Conservation (phyloP, 2,329 filamentous ascomycete genomes). For the Phialophora macrospora region DNA sequence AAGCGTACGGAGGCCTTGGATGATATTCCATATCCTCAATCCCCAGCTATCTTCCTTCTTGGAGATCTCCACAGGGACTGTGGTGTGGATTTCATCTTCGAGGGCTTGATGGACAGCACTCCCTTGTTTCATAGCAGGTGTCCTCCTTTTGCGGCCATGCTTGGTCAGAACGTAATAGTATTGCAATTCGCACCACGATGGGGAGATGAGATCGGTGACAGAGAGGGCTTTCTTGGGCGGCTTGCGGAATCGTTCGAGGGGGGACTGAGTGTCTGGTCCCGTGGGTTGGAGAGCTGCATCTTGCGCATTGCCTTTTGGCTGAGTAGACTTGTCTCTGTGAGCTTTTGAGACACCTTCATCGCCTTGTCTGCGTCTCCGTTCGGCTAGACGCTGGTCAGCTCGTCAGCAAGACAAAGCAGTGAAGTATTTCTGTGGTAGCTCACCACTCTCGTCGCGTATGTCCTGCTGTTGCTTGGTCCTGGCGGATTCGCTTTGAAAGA, state of each 20-base stretch:
- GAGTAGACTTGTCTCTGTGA: slow-evolving; percentile 22
- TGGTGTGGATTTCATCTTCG: slow-evolving; percentile 82
- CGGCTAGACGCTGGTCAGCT: slow-evolving; percentile 40
- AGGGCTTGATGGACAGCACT: slow-evolving; percentile 78
- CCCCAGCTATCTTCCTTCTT: slow-evolving; percentile 84
- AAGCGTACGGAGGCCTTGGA: slow-evolving; percentile 79
- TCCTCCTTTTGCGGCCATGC: slow-evolving; percentile 75
- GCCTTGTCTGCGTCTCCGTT: slow-evolving; percentile 22
- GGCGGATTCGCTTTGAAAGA: slow-evolving; percentile 9
- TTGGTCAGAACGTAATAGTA: slow-evolving; percentile 85
- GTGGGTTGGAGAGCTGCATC: slow-evolving; percentile 19
- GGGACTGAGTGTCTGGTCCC: slow-evolving; percentile 58
- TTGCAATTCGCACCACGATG: slow-evolving; percentile 94
- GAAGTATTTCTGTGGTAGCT: slow-evolving; percentile 16
- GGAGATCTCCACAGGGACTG: slow-evolving; percentile 71
- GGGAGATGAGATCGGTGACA: slow-evolving; percentile 85
- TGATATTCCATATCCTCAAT: slow-evolving; percentile 84
- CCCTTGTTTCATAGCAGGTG: slow-evolving; percentile 82
- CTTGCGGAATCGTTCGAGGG: slow-evolving; percentile 77
- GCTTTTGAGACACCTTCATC: slow-evolving; percentile 10
- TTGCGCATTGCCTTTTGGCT: slow-evolving; percentile 23
- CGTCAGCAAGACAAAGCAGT: slow-evolving; percentile 55
- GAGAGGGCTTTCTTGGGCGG: slow-evolving; percentile 78
- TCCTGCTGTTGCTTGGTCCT: slow-evolving; percentile 10
- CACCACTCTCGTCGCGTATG: slow-evolving; percentile 36